These are phyloP conservation scores for Chlorella sp. DNA, from an alignment of 139 green algal species.

Conservation along the genomic window DNA sequence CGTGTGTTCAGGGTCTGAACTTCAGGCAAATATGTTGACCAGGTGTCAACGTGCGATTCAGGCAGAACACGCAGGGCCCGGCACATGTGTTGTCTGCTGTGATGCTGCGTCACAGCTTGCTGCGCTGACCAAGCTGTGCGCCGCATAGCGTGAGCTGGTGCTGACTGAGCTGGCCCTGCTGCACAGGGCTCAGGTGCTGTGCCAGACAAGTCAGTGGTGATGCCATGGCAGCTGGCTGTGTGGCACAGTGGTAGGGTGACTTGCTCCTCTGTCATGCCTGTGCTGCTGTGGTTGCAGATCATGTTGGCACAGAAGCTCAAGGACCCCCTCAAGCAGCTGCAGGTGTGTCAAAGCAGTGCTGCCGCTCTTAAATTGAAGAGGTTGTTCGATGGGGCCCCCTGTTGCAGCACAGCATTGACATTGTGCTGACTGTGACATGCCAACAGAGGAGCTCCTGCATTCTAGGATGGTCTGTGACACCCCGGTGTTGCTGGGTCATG, in stretches of 20 bases:
- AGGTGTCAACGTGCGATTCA: conserved; percentile 45
- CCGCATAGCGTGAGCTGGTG: too few species aligned
- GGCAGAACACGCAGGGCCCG: conserved; percentile 36
- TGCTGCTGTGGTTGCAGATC: too few species aligned
- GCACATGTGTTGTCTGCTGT: conserved; percentile 33
- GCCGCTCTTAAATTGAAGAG: background rate
- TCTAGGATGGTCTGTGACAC: background rate
- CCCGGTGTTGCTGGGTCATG: background rate
- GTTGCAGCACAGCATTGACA: background rate
- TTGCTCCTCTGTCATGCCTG: too few species aligned
- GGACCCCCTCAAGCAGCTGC: background rate
- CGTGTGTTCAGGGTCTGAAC: background rate
- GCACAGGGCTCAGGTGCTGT: too few species aligned
- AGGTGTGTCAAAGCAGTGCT: background rate
- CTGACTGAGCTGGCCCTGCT: too few species aligned
- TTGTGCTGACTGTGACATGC: background rate
- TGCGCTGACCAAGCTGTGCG: too few species aligned
- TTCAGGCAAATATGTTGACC: background rate
- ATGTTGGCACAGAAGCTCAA: too few species aligned
- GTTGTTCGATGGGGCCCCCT: background rate
- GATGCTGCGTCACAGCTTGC: too few species aligned
- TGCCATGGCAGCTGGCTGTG: too few species aligned
- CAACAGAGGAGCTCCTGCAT: background rate
- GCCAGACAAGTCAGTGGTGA: too few species aligned
- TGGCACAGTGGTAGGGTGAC: too few species aligned